Percentiles rank a stretch among this genome's conserved stretches.
Evolutionary conservation across 345 rosid genomes (phyloP).

Genomic region (Citrus hindsii): DNA sequence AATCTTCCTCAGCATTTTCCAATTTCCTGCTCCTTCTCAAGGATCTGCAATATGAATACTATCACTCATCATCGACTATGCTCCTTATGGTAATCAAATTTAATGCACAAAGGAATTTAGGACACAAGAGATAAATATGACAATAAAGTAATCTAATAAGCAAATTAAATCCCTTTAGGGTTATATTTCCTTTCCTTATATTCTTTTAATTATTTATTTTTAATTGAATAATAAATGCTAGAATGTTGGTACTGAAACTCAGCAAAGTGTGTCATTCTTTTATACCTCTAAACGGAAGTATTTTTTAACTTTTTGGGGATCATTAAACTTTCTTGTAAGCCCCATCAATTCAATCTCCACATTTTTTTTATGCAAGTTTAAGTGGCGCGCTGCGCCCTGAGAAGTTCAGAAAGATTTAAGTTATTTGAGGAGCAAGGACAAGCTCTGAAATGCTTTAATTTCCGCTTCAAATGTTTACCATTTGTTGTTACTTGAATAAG

Average conservation of each 20-base stretch:
- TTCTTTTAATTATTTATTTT: too few relatives aligned
- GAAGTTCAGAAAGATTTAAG: not conserved
- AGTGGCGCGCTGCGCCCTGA: slow-evolving; percentile 59
- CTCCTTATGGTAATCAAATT: not conserved
- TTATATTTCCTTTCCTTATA: not conserved
- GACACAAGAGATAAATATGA: not conserved
- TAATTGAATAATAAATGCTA: not conserved
- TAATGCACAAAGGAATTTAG: not conserved
- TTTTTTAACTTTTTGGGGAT: slow-evolving; percentile 31
- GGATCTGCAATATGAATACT: slow-evolving; percentile 17
- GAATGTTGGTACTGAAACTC: not conserved
- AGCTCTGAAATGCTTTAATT: not conserved
- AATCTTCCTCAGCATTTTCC: slow-evolving; percentile 23
- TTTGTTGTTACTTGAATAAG: too few relatives aligned
- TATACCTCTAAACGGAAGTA: slow-evolving; percentile 41
- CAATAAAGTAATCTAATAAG: not conserved
- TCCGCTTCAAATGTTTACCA: not conserved
- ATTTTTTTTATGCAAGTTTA: slow-evolving; percentile 43
- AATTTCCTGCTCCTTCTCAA: slow-evolving; percentile 20
- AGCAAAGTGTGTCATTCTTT: not conserved
- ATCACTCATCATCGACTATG: not conserved
- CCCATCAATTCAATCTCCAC: slow-evolving; percentile 49
- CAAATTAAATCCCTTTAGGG: not conserved
- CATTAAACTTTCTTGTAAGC: slow-evolving; percentile 33
- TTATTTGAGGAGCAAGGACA: not conserved